phyloP scores from a whole-genome alignment of 768 basidiomycete genomes.

The Candolleomyces aberdarensis region DNA sequence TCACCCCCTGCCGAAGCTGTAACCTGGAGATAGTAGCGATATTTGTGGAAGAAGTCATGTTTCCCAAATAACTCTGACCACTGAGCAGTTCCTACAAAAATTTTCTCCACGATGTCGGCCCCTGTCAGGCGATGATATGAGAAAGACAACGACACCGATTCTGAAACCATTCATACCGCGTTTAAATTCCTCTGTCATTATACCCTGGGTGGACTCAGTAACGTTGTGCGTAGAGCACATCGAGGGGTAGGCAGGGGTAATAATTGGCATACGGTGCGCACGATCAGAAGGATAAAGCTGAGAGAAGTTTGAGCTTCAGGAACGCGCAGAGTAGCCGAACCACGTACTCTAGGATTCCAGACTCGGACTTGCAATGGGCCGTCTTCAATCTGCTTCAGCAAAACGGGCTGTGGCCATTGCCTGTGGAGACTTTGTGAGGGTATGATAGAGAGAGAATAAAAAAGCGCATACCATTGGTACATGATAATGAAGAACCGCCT shows the following conservation, averaged over 20 bases:
- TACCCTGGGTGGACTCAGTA: conserved; percentile 90
- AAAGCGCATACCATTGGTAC: conserved; percentile 81
- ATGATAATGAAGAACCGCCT: conserved; percentile 98
- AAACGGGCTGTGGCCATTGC: conserved; percentile 98
- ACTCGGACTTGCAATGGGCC: conserved; percentile 91
- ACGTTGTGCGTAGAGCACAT: conserved; percentile 99
- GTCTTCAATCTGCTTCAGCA: conserved; percentile 94
- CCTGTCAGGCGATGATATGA: conserved; percentile 40
- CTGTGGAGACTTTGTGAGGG: conserved; percentile 35
- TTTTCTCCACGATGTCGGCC: conserved; percentile 89
- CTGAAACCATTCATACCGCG: conserved; percentile 50
- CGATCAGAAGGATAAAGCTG: conserved; percentile 89
- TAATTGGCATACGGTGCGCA: conserved; percentile 98
- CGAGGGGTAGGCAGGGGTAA: conserved; percentile 97
- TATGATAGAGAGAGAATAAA: not conserved
- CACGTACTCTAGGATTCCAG: conserved; percentile 90
- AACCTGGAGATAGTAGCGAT: conserved; percentile 94
- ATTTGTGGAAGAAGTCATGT: conserved; percentile 97
- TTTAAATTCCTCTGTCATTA: conserved; percentile 95
- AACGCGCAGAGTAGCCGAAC: not conserved
- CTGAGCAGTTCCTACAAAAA: conserved; percentile 74
- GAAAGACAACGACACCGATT: conserved; percentile 10
- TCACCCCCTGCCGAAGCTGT: conserved; percentile 84
- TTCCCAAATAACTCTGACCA: conserved; percentile 94
- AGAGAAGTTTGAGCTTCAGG: conserved; percentile 3